Evolutionary conservation across 257 asterid species (phyloP), one percentile per base, ranked within the genome.

Genomic region (Ajuga chamaepitys): DNA sequence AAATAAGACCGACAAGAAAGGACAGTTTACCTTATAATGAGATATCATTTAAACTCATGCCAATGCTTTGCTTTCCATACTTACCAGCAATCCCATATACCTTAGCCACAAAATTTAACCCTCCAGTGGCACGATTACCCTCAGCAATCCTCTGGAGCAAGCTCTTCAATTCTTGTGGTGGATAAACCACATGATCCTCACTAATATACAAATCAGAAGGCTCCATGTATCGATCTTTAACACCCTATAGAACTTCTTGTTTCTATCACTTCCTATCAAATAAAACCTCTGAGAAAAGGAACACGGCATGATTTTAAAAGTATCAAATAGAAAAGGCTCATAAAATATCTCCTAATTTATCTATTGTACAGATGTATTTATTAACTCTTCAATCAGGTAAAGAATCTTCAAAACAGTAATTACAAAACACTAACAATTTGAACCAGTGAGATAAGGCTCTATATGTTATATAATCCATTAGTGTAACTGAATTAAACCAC

Each of bases 91-190:
- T 94, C 82, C 99, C 99, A 81, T 94, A 94, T 38, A 90, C 96
- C 85, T 94, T 90, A 74, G 91, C 95, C 25, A 88, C 96, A 67
- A 88, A 86, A 70, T 70, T 83, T 69, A 94, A 81, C 26, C 99
- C 97, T 65, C 99, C 99, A 4, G 97, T 94, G 45, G 97, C 96
- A 75, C 96, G 89, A 77, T 94, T 94, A 21, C 99, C 97, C 83
- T 94, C 99, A 40, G 88, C 87, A 72, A 94, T 85, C 73, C 99
- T 63, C 67, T 94, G 95, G 69, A 94, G 94, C 83, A 94, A 78
- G 80, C 81, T 90, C 78, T 88, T 90, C 34, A 90, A 95, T 82
- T 94, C 99, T 70, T 86, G 88, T 3, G 91, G 86, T 0, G 96
- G 88, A 84, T 94, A 94, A 62, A 86, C 97, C 45, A 94, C 97